Evolutionary conservation across 2,329 filamentous ascomycete genomes (phyloP).

Genomic region (Colletotrichum ledebouriae): DNA sequence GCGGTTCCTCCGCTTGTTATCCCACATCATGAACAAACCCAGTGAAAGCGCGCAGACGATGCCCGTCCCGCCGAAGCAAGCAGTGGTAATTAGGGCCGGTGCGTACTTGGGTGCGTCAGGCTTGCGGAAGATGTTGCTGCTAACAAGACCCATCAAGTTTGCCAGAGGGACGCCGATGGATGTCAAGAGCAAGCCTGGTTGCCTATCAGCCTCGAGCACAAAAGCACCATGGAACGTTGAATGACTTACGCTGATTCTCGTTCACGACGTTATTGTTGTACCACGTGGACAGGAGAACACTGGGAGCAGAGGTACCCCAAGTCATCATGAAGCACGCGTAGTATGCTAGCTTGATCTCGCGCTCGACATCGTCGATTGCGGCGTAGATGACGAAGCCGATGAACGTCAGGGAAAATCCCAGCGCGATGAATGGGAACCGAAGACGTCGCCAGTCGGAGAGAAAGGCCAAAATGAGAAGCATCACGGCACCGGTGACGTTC

Average conservation of each 20-base stretch:
- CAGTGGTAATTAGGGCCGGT: constrained; percentile 74
- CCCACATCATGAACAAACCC: constrained; percentile 64
- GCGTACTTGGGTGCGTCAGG: constrained; percentile 76
- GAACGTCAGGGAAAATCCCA: constrained; percentile 81
- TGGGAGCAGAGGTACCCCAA: constrained; percentile 82
- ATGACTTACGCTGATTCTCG: constrained; percentile 77
- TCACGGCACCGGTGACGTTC: constrained; percentile 79
- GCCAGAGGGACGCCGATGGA: constrained; percentile 80
- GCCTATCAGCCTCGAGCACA: not conserved
- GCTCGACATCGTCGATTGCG: constrained; percentile 71
- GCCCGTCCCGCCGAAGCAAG: constrained; percentile 73
- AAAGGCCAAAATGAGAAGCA: constrained; percentile 81
- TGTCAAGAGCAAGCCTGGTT: constrained; percentile 23
- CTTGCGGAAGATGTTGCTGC: constrained; percentile 76
- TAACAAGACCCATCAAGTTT: constrained; percentile 81
- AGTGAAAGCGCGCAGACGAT: constrained; percentile 51
- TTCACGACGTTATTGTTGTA: constrained; percentile 89
- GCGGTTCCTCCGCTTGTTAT: constrained; percentile 66
- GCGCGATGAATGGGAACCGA: constrained; percentile 75
- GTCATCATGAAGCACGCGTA: constrained; percentile 84
- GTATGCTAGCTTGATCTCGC: constrained; percentile 57
- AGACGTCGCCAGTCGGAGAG: constrained; percentile 72
- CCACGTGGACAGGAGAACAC: constrained; percentile 74
- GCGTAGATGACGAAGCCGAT: constrained; percentile 85
- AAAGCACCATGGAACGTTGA: constrained; percentile 59